Evolutionary conservation across 1,284 basidiomycete genomes (phyloP).

Genomic region (Boletus subluridellus): DNA sequence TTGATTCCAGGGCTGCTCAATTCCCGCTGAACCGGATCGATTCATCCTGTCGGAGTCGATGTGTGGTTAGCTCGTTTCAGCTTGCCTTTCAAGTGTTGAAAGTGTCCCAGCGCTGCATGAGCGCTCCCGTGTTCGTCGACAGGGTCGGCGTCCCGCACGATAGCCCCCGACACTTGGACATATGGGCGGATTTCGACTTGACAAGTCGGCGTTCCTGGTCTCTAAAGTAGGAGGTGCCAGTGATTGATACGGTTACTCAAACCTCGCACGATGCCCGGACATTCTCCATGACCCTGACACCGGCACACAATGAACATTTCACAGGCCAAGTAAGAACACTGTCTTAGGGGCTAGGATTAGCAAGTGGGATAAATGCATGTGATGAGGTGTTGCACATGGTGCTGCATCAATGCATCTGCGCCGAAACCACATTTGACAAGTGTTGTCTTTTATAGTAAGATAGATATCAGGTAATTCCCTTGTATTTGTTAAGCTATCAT

Average conservation of each 20-base stretch:
- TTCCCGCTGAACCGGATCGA: neutral
- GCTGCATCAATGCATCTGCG: neutral
- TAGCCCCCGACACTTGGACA: neutral
- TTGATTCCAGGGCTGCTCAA: neutral
- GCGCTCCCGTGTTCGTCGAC: neutral
- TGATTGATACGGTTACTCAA: neutral
- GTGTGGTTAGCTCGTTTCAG: neutral
- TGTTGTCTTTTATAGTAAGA: neutral
- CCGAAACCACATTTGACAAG: neutral
- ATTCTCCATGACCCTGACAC: neutral
- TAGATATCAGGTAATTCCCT: too few species aligned
- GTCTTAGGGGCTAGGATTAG: neutral
- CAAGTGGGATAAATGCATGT: neutral
- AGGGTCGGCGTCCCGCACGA: neutral
- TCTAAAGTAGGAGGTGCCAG: neutral
- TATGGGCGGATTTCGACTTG: neutral
- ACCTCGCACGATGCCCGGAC: neutral
- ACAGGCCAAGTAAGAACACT: neutral
- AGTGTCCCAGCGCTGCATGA: neutral
- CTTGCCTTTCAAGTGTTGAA: neutral
- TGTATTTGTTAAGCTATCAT: too few species aligned
- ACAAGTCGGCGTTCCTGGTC: neutral
- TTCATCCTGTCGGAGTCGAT: neutral
- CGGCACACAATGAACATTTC: neutral
- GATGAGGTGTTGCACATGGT: neutral